phyloP scores from a whole-genome alignment of 2,329 filamentous ascomycete genomes.

The Anisogramma anomala region DNA sequence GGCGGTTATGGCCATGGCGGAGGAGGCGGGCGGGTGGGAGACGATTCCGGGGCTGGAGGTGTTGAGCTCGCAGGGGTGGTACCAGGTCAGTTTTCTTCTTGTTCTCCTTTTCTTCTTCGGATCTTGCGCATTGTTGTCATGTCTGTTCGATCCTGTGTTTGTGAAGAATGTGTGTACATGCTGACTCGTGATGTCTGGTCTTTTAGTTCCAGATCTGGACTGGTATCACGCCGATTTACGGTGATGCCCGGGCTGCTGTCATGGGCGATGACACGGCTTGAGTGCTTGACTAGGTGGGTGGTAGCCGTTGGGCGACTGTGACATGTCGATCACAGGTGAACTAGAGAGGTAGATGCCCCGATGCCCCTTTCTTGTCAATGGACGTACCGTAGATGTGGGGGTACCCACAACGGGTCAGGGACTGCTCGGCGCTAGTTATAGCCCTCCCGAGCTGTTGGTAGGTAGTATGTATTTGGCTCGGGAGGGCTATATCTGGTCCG shows the following conservation, averaged over 20 bases:
- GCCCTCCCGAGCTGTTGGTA: too few species aligned
- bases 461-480: too few species aligned
- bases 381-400: too few species aligned
- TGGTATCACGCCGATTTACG: conserved; percentile 62
- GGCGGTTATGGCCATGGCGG: conserved; percentile 71
- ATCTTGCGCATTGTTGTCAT: background rate
- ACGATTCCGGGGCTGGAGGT: conserved; percentile 83
- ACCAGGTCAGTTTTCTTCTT: conserved; percentile 52
- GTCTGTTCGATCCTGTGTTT: background rate
- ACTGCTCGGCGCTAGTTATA: too few species aligned
- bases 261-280: conserved; percentile 26
- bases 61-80: conserved; percentile 75
- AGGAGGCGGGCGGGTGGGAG: conserved; percentile 64
- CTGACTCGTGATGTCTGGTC: conserved; percentile 18
- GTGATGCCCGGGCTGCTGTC: conserved; percentile 53
- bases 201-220: conserved; percentile 72
- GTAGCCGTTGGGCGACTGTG: too few species aligned
- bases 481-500: too few species aligned
- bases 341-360: too few species aligned
- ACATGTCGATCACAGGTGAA: too few species aligned
- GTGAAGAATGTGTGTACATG: background rate
- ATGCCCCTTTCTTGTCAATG: too few species aligned
- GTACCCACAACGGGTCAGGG: too few species aligned
- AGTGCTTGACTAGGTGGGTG: too few species aligned
- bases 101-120: background rate